Evolutionary conservation across 805 yeast genomes (phyloP).

Genomic region (Zygoascus bituminiphila): DNA sequence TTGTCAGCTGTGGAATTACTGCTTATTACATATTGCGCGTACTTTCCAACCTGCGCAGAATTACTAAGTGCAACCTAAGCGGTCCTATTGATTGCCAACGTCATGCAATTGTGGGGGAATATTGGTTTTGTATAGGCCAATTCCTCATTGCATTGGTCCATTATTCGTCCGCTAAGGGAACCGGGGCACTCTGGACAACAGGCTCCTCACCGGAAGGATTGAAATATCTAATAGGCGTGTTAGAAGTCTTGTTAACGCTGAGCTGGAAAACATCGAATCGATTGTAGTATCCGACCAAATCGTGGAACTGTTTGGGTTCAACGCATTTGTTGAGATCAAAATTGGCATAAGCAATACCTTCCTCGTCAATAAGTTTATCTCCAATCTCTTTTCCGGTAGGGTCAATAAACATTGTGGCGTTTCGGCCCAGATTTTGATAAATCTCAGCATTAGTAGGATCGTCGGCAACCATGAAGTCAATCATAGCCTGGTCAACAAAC

Average conservation of each 20-base stretch:
- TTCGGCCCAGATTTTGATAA: constrained; percentile 18
- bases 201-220: not conserved
- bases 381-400: constrained; percentile 24
- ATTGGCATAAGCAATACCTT: constrained; percentile 24
- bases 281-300: constrained; percentile 23
- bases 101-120: too few relatives aligned
- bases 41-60: not conserved
- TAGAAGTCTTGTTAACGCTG: constrained; percentile 3
- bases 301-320: constrained; percentile 25
- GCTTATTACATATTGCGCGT: not conserved
- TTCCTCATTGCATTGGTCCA: too few relatives aligned
- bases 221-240: not conserved
- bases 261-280: constrained; percentile 23
- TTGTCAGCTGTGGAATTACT: not conserved
- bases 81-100: too few relatives aligned
- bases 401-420: constrained; percentile 20
- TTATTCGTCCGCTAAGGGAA: not conserved
- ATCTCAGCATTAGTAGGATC: constrained; percentile 20
- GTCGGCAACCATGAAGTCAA: constrained; percentile 21
- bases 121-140: too few relatives aligned
- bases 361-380: constrained; percentile 18
- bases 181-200: not conserved
- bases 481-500: constrained; percentile 17
- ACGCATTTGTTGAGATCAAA: constrained; percentile 21
- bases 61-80: too few relatives aligned